Evolutionary conservation across 495 filamentous ascomycete genomes (phyloP).

Genomic region (Letharia lupina): DNA sequence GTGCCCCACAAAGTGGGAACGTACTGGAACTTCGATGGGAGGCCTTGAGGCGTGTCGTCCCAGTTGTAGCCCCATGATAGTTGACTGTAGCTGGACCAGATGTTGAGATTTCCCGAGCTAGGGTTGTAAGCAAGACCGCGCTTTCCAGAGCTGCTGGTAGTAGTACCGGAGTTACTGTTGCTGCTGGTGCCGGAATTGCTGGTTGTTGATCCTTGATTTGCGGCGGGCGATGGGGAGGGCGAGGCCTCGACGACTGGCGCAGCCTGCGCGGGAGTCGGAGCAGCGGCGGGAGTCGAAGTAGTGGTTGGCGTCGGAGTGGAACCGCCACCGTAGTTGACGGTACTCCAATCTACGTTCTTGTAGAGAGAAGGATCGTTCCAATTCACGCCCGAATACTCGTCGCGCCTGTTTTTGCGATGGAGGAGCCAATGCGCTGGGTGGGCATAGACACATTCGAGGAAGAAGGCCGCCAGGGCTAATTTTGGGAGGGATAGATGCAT

Average conservation of each 20-base stretch:
- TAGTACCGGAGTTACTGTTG: conserved; percentile 2
- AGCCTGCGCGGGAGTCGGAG: conserved; percentile 23
- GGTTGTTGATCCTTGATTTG: conserved; percentile 13
- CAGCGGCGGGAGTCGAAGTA: conserved; percentile 14
- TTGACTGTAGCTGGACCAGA: conserved; percentile 16
- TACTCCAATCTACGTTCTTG: conserved; percentile 29
- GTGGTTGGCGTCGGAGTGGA: conserved; percentile 9
- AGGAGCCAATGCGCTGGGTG: conserved; percentile 1
- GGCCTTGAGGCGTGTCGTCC: conserved; percentile 40
- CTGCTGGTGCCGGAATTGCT: conserved; percentile 14
- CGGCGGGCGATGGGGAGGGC: conserved; percentile 7
- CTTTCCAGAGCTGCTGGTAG: conserved; percentile 20
- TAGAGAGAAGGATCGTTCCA: conserved; percentile 23
- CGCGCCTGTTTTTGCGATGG: conserved; percentile 4
- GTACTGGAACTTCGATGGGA: conserved; percentile 47
- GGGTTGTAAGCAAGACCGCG: conserved; percentile 23
- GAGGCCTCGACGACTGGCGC: conserved; percentile 12
- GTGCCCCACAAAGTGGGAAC: conserved; percentile 69
- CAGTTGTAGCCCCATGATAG: conserved; percentile 51
- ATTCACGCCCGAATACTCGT: conserved; percentile 5
- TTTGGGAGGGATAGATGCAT: conserved; percentile 7
- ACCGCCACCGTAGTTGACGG: conserved; percentile 26
- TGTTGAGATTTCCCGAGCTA: conserved; percentile 18
- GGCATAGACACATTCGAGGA: not conserved
- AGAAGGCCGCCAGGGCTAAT: conserved; percentile 11